Percentiles rank a stretch among this genome's conserved stretches.
These are phyloP conservation scores for Bremia lactucae DNA, from an alignment of 352 stramenopile genomes.

Conservation along the genomic window DNA sequence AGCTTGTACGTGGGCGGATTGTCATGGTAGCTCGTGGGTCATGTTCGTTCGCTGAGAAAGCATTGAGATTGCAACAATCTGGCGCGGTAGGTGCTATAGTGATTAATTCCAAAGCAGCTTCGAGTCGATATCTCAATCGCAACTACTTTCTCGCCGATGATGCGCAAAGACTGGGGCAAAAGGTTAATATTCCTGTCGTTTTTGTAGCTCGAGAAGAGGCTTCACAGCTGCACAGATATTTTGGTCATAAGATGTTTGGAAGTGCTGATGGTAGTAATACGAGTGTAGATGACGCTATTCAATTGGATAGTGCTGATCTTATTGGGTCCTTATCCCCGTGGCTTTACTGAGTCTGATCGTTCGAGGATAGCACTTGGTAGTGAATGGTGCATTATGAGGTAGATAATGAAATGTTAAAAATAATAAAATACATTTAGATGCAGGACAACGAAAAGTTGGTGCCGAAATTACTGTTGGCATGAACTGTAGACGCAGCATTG, in stretches of 20 bases:
- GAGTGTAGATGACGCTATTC: neutral
- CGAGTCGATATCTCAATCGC: constrained; percentile 30
- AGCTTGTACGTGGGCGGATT: constrained; percentile 39
- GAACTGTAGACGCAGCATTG: too few relatives aligned
- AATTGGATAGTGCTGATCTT: constrained; percentile 8
- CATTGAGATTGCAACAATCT: constrained; percentile 41
- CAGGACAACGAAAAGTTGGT: too few relatives aligned
- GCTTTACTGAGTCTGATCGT: constrained; percentile 29
- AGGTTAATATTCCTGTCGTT: constrained; percentile 59
- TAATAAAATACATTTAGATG: too few relatives aligned
- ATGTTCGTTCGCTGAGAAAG: constrained; percentile 76
- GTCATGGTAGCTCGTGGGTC: constrained; percentile 57
- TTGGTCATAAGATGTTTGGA: constrained; percentile 7
- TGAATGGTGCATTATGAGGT: too few relatives aligned
- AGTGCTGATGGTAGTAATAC: constrained; percentile 1
- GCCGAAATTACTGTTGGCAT: too few relatives aligned
- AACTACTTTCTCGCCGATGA: constrained; percentile 65
- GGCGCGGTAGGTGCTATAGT: constrained; percentile 53
- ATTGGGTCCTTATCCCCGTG: constrained; percentile 48
- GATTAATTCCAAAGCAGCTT: constrained; percentile 52
- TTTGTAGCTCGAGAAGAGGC: constrained; percentile 51
- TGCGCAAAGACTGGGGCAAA: constrained; percentile 21
- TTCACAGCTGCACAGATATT: constrained; percentile 29
- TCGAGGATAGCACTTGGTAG: too few relatives aligned
- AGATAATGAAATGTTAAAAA: too few relatives aligned